Base-by-base conservation (phyloP, 2,329 filamentous ascomycete genomes). In the Colletotrichum lentis region DNA sequence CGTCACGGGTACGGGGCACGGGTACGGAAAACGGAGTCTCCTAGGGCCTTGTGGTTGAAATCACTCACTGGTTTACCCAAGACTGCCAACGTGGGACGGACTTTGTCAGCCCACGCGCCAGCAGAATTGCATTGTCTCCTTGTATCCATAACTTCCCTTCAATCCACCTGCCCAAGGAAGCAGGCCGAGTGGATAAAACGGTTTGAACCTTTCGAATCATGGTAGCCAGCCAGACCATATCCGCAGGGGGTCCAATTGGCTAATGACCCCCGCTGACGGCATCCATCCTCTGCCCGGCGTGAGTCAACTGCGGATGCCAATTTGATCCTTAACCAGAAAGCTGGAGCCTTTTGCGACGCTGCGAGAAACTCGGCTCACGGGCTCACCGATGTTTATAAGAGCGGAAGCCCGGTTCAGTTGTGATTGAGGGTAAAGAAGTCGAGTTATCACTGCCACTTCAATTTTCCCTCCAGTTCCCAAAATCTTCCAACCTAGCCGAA, bases 111-210 rank as follows among this genome's bases (percentile, higher is more conserved):
- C 22, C 18, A 20, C 8, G n/a, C 60, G 53, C 27, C 57, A 59
- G n/a, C 44, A 53, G 43, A 47, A 46, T 55, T 62, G 46, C 37
- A 50, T 41, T 31, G 20, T 27, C 20, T 6, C 20, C n/a, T 20
- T 20, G 31, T 41, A 66, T 44, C 41, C 27, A 20, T 49, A 41
- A 31, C 35, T 24, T 52, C 56, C 50, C 50, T 44, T 18, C 44
- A 41, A 20, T 22, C 35, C 41, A 63, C 64, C 65, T 67, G 54
- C 61, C 61, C 37, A 63, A 67, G 49, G 20, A 16, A 64, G 65
- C 41, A 53, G 41, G 39, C 58, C 58, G 58, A 62, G 12, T 12
- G 35, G 35, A 1, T 44, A 27, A 62, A 56, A n/a, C 41, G 16
- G 31, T 35, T 10, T 41, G 41, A 14, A 47, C 41, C 24, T 46